Evolutionary conservation across 768 basidiomycete species (phyloP).

Genomic region (Rhizopogon salebrosus): DNA sequence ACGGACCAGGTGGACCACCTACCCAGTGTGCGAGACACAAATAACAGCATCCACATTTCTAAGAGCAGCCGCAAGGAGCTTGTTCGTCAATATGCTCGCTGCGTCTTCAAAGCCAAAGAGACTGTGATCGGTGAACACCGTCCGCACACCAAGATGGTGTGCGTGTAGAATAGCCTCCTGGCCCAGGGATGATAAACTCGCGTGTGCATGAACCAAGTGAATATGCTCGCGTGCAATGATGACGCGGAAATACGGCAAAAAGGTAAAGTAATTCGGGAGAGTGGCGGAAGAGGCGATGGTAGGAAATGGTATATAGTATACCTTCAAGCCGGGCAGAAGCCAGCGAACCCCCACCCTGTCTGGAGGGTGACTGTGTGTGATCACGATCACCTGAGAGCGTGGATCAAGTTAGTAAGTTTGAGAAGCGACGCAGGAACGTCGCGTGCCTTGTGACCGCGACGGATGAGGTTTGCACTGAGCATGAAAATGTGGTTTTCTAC

Average conservation of each 20-base stretch:
- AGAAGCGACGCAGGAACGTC: background rate
- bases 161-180: slow-evolving; percentile 92
- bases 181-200: slow-evolving; percentile 81
- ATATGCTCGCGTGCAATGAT: slow-evolving; percentile 86
- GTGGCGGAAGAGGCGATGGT: slow-evolving; percentile 92
- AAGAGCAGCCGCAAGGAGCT: slow-evolving; percentile 80
- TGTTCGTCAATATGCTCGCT: slow-evolving; percentile 95
- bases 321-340: slow-evolving; percentile 82
- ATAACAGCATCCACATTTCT: slow-evolving; percentile 92
- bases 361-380: slow-evolving; percentile 88
- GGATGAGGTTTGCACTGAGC: slow-evolving; percentile 78
- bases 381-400: slow-evolving; percentile 71
- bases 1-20: slow-evolving; percentile 16
- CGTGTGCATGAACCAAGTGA: slow-evolving; percentile 87
- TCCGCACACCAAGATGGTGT: slow-evolving; percentile 79
- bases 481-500: slow-evolving; percentile 97
- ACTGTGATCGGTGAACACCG: slow-evolving; percentile 96
- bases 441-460: slow-evolving; percentile 77
- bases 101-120: slow-evolving; percentile 97
- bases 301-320: slow-evolving; percentile 89
- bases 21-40: slow-evolving; percentile 97
- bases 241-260: slow-evolving; percentile 85
- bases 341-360: slow-evolving; percentile 87
- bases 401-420: background rate
- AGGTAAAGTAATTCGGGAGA: slow-evolving; percentile 89